These are phyloP conservation scores for Chrysochromulina tobinii DNA, from an alignment of 78 protist genomes.

Conservation along the genomic window DNA sequence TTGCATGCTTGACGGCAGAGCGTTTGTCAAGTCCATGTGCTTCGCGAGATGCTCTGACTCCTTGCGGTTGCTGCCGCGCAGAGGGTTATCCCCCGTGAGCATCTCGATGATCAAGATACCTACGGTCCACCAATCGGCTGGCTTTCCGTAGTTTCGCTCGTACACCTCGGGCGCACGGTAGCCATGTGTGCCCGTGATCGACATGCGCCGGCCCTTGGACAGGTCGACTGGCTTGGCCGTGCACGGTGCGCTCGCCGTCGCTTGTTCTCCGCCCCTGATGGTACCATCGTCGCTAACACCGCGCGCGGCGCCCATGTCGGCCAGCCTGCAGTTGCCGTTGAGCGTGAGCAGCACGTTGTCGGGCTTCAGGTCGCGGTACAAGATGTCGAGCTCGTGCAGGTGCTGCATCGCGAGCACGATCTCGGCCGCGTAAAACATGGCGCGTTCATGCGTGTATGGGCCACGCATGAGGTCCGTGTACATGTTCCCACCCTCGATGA, in stretches of 20 bases:
- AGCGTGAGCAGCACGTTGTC: slow-evolving; percentile 52
- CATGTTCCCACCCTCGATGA: slow-evolving; percentile 43
- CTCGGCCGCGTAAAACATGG: slow-evolving; percentile 38
- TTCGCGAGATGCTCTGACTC: slow-evolving; percentile 28
- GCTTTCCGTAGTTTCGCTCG: slow-evolving; percentile 27
- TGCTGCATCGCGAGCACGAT: slow-evolving; percentile 38
- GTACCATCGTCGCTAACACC: not conserved
- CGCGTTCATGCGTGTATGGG: slow-evolving; percentile 26
- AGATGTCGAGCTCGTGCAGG: slow-evolving; percentile 32
- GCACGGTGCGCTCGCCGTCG: not conserved
- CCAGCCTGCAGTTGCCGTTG: slow-evolving; percentile 37
- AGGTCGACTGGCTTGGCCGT: not conserved
- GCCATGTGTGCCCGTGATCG: slow-evolving; percentile 35
- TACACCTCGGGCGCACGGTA: slow-evolving; percentile 54
- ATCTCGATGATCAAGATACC: slow-evolving; percentile 48
- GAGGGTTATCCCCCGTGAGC: slow-evolving; percentile 49
- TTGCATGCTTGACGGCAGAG: not conserved
- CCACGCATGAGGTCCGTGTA: slow-evolving; percentile 24
- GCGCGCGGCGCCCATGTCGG: slow-evolving; percentile 54
- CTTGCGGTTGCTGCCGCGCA: not conserved
- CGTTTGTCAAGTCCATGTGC: not conserved
- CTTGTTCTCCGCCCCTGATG: not conserved
- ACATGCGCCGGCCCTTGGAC: not conserved
- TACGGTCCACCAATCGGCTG: slow-evolving; percentile 56
- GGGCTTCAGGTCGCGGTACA: slow-evolving; percentile 59